A percentile compares a stretch with the other conserved stretches of the same genome.
Evolutionary conservation across 2,329 filamentous ascomycete species (phyloP).

Genomic region (Colletotrichum paranaense): DNA sequence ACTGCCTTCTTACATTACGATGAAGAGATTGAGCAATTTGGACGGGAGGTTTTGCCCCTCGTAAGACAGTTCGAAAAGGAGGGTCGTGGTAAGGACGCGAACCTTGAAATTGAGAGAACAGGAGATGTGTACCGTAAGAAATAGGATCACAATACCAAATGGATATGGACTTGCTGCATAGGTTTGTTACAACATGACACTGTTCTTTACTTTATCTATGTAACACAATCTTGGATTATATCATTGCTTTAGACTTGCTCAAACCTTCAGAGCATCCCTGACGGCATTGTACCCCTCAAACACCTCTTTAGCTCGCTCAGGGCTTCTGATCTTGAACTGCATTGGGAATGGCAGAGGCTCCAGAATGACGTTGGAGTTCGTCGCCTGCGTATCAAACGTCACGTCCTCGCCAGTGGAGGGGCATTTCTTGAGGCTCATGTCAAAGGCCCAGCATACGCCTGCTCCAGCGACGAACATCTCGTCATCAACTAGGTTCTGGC

Average conservation of each 20-base stretch:
- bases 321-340: slow-evolving; percentile 54
- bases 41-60: slow-evolving; percentile 56
- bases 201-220: neutral
- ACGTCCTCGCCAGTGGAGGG: slow-evolving; percentile 54
- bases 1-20: slow-evolving; percentile 64
- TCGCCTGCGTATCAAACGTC: slow-evolving; percentile 60
- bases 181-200: neutral
- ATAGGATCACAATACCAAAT: neutral
- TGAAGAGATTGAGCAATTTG: slow-evolving; percentile 62
- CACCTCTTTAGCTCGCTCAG: slow-evolving; percentile 50
- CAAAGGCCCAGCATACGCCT: slow-evolving; percentile 61
- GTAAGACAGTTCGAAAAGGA: slow-evolving; percentile 59
- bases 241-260: neutral
- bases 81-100: slow-evolving; percentile 58
- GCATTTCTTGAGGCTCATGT: slow-evolving; percentile 53
- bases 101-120: slow-evolving; percentile 57
- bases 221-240: neutral
- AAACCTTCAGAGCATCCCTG: slow-evolving; percentile 45
- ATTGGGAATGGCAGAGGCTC: slow-evolving; percentile 61
- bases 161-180: neutral
- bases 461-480: slow-evolving; percentile 65
- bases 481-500: slow-evolving; percentile 71
- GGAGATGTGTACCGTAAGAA: slow-evolving; percentile 56
- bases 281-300: slow-evolving; percentile 50
- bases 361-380: slow-evolving; percentile 64